Base-by-base conservation (phyloP, 2,329 filamentous ascomycete species). In the Trichoderma atroviride region DNA sequence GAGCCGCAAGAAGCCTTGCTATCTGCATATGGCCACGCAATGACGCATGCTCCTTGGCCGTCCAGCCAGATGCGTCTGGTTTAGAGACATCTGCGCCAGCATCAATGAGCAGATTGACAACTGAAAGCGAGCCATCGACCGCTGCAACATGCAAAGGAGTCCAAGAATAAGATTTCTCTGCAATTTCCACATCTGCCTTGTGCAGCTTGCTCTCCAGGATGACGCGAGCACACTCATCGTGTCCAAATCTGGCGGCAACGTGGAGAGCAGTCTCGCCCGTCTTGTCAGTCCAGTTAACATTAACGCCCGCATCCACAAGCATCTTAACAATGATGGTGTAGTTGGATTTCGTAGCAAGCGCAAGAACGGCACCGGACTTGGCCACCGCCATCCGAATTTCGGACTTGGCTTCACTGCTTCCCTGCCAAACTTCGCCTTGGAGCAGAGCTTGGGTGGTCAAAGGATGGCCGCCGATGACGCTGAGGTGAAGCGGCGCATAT, bases 141-240 rank as follows among this genome's bases (percentile, higher is more conserved):
- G 92, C 92, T 11, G 95, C 93, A 72, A 97, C 91, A 76, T 97
- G 96, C 14, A 99, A 83, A n/a, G 96, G 93, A 0, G 96, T 97
- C 95, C 96, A 99, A 3, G 91, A 89, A 76, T 96, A 98, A 0
- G 91, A 91, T 66, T 91, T 92, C 77, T 99, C 96, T 0, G 87
- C 82, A 43, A 96, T 82, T 74, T 97, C 91, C 0, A 94, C 82
- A 71, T 97, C 83, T 0, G 90, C 89, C 75, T 90, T 93, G 74
- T 96, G 92, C 55, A 87, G 83, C 6, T 84, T 81, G 0, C 88
- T 90, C 19, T 89, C 84, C 3, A 98, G 79, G 27, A 99, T 83
- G 27, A 93, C 89, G 70, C 85, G 88, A 16, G 92, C 93, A 77
- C 94, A 98, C 71, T 94, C 87, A 19, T 88, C 86, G 76, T 97